Evolutionary conservation across 345 rosid species (phyloP).

Genomic region (Hypericum androsaemum): DNA sequence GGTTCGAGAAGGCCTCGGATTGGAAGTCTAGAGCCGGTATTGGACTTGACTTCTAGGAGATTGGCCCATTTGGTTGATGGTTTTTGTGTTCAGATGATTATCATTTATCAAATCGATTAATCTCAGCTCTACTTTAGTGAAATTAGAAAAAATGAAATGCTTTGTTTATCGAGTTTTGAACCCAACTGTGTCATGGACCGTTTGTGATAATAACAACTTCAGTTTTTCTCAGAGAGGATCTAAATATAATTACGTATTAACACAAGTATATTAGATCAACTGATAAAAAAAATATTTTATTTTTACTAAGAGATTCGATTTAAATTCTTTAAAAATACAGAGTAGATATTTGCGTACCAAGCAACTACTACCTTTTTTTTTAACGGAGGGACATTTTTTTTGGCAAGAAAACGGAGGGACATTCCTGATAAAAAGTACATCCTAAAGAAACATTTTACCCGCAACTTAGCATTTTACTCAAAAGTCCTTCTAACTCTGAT

Average conservation of each 20-base stretch:
- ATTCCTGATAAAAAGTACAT: too few relatives aligned
- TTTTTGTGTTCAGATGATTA: neutral
- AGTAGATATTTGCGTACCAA: too few relatives aligned
- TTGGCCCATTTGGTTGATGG: conserved; percentile 1
- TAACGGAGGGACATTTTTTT: too few relatives aligned
- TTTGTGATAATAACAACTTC: neutral
- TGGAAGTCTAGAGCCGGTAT: conserved; percentile 60
- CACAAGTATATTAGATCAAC: neutral
- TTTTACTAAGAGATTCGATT: too few relatives aligned
- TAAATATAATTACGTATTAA: neutral
- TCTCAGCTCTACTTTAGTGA: too few relatives aligned
- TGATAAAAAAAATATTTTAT: neutral
- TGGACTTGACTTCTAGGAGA: conserved; percentile 29
- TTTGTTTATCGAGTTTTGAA: neutral
- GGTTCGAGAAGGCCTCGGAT: conserved; percentile 74
- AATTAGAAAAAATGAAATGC: too few relatives aligned
- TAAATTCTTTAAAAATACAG: neutral
- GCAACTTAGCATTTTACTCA: too few relatives aligned
- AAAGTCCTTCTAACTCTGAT: too few relatives aligned
- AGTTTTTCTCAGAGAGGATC: neutral
- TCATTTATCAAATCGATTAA: too few relatives aligned
- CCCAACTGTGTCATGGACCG: neutral
- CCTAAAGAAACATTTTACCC: too few relatives aligned
- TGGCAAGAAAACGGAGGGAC: too few relatives aligned
- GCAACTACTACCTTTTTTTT: too few relatives aligned